Evolutionary conservation across 176 grass and related monocot genomes (phyloP), one percentile per base, ranked within the genome.

Genomic region (Oryza nivara): DNA sequence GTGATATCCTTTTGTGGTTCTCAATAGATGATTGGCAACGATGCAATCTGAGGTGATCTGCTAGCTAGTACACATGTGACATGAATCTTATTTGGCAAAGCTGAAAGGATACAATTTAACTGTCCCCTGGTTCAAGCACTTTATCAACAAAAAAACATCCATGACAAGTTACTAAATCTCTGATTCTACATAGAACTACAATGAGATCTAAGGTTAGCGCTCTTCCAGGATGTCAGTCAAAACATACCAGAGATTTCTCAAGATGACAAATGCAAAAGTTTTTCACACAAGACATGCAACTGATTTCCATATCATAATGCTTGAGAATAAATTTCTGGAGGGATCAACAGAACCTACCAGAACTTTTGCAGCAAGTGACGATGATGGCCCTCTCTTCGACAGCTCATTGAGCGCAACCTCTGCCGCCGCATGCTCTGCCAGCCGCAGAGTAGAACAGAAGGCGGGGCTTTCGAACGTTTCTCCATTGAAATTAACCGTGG

Each of bases 401-500:
- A 92, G 25, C 25, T 80, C 85, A 60, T n/a, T 87, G 80, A 92
- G 88, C 0, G 91, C 91, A 7, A 90, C 77, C 77, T 92, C 91
- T 47, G 88, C 88, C 0, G 91, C 91, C 0, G 87, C 84, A 70
- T 92, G 91, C 72, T 92, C 91, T 0, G 91, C 91, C 61, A 87
- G 77, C 49, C 91, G 84, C 41, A 92, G 56, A 43, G 91, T 92
- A 65, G 88, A 75, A 75, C 73, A 92, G 56, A 92, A 92, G 0
- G 34, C 49, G 0, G 91, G 88, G 84, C 91, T 90, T 82, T 92
- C 91, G 15, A 92, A 92, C 0, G 65, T 82, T 83, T 92, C 88
- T 14, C 91, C 91, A 70, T 92, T 92, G 74, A 92, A 92, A 87
- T 77, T 87, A 70, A 90, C 91, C 1, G 91, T 90, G 11, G 81